Conservation (phyloP, 129 eudicot species). For the Mikania micrantha region DNA sequence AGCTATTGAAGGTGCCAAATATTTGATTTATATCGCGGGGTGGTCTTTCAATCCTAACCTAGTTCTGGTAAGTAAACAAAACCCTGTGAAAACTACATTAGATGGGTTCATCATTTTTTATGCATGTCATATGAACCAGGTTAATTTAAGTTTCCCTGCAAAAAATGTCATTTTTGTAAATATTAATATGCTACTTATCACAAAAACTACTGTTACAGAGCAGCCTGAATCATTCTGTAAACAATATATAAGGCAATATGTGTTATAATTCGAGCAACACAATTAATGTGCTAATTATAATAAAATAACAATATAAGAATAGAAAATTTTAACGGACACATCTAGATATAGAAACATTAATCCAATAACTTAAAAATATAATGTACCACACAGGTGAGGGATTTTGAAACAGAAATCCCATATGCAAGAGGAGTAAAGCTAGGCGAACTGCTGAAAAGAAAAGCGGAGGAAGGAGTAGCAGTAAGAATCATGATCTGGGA, state of each 20-base stretch:
- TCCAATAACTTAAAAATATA: background rate
- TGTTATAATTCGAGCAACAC: background rate
- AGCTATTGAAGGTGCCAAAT: slow-evolving; percentile 85
- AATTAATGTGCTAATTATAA: background rate
- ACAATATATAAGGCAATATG: background rate
- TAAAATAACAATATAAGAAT: background rate
- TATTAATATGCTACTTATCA: background rate
- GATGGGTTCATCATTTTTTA: background rate
- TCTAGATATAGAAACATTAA: background rate
- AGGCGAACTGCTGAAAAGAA: slow-evolving; percentile 69
- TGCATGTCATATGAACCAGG: background rate
- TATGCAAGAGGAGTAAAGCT: slow-evolving; percentile 80
- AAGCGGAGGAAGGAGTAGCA: slow-evolving; percentile 94
- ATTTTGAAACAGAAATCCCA: slow-evolving; percentile 67
- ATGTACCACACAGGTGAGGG: slow-evolving; percentile 51
- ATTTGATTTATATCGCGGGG: slow-evolving; percentile 84
- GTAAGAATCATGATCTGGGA: slow-evolving; percentile 89
- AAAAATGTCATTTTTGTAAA: background rate
- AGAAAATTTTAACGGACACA: too few relatives aligned
- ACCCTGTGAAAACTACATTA: background rate
- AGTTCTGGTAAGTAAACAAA: slow-evolving; percentile 53
- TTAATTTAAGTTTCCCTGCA: background rate
- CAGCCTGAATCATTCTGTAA: background rate
- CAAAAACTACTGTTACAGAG: background rate
- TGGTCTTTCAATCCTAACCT: slow-evolving; percentile 94